phyloP scores from a whole-genome alignment of 148 eudicot species.

The Beta vulgaris region DNA sequence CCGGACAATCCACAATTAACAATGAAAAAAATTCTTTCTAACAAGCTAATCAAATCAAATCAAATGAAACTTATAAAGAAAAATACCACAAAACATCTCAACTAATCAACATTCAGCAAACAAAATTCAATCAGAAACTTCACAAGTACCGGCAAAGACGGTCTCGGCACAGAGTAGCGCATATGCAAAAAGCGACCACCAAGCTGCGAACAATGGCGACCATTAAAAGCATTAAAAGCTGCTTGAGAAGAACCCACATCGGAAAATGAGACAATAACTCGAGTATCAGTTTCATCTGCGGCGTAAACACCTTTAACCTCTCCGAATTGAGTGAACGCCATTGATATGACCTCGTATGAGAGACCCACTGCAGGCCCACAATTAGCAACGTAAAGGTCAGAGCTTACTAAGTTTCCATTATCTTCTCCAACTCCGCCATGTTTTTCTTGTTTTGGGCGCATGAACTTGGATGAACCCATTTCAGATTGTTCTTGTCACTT shows the following conservation, averaged over 20 bases:
- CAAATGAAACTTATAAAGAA: background rate
- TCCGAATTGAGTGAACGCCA: constrained; percentile 62
- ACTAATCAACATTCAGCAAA: background rate
- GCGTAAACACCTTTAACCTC: constrained; percentile 59
- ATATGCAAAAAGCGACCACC: constrained; percentile 70
- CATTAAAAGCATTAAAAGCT: constrained; percentile 63
- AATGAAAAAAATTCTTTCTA: too few relatives aligned
- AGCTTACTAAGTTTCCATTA: constrained; percentile 22
- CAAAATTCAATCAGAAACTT: background rate
- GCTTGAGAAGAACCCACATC: constrained; percentile 51
- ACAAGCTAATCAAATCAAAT: background rate
- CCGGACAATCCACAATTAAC: too few relatives aligned
- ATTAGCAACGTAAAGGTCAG: constrained; percentile 83
- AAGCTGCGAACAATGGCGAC: constrained; percentile 52
- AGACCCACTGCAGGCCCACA: constrained; percentile 96
- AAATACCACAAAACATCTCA: background rate
- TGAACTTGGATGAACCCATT: constrained; percentile 66
- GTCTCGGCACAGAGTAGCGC: constrained; percentile 62
- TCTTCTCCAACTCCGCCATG: constrained; percentile 7
- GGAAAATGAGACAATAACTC: constrained; percentile 70
- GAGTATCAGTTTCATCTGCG: constrained; percentile 80
- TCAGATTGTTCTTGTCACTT: too few relatives aligned
- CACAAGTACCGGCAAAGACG: constrained; percentile 43
- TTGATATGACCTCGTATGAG: constrained; percentile 53
- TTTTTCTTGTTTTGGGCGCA: constrained; percentile 43